Evolutionary conservation across 2,329 filamentous ascomycete genomes (phyloP).

Genomic region (Sporothrix luriei): DNA sequence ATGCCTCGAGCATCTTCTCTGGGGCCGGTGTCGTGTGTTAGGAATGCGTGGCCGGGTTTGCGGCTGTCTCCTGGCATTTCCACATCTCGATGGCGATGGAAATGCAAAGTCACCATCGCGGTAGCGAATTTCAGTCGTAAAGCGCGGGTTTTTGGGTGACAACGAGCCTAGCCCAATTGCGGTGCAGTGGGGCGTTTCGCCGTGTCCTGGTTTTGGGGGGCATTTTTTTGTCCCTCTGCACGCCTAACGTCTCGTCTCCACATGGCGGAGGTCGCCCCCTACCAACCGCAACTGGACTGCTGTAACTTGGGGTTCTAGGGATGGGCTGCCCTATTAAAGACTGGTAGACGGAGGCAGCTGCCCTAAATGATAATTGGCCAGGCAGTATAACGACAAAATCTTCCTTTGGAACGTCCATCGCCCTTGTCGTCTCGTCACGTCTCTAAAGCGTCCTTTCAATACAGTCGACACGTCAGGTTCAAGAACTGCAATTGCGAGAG

Average conservation of each 20-base stretch:
- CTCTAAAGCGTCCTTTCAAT: neutral
- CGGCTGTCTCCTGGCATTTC: constrained; percentile 49
- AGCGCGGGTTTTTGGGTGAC: constrained; percentile 28
- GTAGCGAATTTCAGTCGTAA: constrained; percentile 32
- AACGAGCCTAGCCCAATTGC: neutral
- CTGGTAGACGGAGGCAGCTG: neutral
- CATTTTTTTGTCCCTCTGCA: neutral
- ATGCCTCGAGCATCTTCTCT: constrained; percentile 44
- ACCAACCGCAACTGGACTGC: neutral
- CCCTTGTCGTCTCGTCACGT: neutral
- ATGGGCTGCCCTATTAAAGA: neutral
- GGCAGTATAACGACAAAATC: no score
- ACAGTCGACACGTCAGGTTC: neutral
- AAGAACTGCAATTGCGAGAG: neutral
- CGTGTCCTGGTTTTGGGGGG: neutral
- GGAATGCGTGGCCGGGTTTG: constrained; percentile 40
- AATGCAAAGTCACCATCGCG: constrained; percentile 38
- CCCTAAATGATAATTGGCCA: neutral
- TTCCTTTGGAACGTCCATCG: neutral
- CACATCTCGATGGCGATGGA: constrained; percentile 44
- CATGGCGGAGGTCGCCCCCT: constrained; percentile 9
- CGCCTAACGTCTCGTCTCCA: neutral
- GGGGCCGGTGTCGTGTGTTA: constrained; percentile 40
- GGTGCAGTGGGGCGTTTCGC: neutral
- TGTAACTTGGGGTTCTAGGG: neutral